phyloP scores from a whole-genome alignment of 2,329 filamentous ascomycete genomes.

The Macrophomina tecta region DNA sequence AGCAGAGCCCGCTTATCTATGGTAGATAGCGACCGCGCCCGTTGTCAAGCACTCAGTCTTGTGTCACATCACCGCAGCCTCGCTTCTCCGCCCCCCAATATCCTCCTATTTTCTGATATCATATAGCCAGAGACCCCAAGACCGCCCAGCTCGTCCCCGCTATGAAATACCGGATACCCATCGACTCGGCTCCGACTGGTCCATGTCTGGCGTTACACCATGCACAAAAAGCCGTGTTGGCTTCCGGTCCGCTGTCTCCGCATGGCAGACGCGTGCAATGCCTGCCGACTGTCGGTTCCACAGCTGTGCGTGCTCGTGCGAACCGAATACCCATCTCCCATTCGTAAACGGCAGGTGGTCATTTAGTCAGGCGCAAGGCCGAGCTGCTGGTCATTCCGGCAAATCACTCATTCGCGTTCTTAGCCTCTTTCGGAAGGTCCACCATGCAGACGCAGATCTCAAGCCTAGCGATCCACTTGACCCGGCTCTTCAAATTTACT shows the following conservation, averaged over 20 bases:
- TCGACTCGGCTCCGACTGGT: not conserved
- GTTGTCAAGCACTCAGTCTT: not conserved
- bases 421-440: constrained; percentile 16
- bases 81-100: not conserved
- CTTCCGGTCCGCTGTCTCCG: not conserved
- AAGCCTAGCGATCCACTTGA: constrained; percentile 12
- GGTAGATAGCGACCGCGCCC: not conserved
- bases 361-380: not conserved
- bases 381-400: not conserved
- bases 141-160: not conserved
- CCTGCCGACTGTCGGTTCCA: not conserved
- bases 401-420: constrained; percentile 5
- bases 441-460: constrained; percentile 10
- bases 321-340: not conserved
- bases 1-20: not conserved
- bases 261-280: not conserved
- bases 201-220: not conserved
- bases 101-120: not conserved
- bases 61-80: not conserved
- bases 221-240: not conserved
- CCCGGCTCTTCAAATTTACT: constrained; percentile 2
- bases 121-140: not conserved
- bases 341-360: constrained; percentile 17
- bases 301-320: not conserved
- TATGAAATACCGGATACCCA: not conserved